These are phyloP conservation scores for Metschnikowia colocasiae DNA, from an alignment of 805 yeast species.

Conservation along the genomic window DNA sequence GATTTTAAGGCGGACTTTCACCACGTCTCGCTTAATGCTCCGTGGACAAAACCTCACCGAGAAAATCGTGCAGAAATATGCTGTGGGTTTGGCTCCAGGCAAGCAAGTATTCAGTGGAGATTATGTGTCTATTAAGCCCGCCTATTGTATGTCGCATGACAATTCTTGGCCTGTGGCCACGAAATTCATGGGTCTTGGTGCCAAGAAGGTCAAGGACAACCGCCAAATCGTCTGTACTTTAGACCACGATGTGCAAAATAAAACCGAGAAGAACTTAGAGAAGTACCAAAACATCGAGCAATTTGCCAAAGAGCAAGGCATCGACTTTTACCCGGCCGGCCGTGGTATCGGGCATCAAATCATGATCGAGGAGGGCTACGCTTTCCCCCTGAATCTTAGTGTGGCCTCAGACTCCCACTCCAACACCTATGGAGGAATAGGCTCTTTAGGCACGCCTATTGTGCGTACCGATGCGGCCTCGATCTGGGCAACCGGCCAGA, in stretches of 20 bases:
- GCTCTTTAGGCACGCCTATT: slow-evolving; percentile 93
- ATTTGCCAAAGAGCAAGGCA: slow-evolving; percentile 86
- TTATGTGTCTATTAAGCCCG: slow-evolving; percentile 90
- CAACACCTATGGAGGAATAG: slow-evolving; percentile 96
- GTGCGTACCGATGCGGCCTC: slow-evolving; percentile 99
- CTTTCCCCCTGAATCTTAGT: slow-evolving; percentile 87
- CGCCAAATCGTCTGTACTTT: slow-evolving; percentile 93
- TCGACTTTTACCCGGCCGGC: slow-evolving; percentile 98
- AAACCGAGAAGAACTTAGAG: slow-evolving; percentile 78
- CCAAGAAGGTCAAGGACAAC: slow-evolving; percentile 74
- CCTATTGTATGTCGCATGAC: slow-evolving; percentile 99
- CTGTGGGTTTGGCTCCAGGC: slow-evolving; percentile 76
- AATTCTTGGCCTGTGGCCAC: slow-evolving; percentile 99
- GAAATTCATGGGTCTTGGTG: slow-evolving; percentile 94
- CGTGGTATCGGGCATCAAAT: slow-evolving; percentile 99
- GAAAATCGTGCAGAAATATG: slow-evolving; percentile 89
- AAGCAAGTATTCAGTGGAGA: slow-evolving; percentile 86
- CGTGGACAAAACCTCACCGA: slow-evolving; percentile 86
- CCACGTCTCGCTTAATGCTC: slow-evolving; percentile 16
- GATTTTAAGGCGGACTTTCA: slow-evolving; percentile 11
- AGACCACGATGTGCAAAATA: slow-evolving; percentile 98
- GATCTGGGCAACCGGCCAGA: slow-evolving; percentile 99
- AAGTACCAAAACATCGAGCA: slow-evolving; percentile 86
- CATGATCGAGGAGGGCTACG: slow-evolving; percentile 98
- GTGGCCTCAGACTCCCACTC: slow-evolving; percentile 99